Evolutionary conservation across 2,329 filamentous ascomycete species (phyloP), one percentile per base, ranked within the genome.

Genomic region (Neocatenulostroma microsporum): DNA sequence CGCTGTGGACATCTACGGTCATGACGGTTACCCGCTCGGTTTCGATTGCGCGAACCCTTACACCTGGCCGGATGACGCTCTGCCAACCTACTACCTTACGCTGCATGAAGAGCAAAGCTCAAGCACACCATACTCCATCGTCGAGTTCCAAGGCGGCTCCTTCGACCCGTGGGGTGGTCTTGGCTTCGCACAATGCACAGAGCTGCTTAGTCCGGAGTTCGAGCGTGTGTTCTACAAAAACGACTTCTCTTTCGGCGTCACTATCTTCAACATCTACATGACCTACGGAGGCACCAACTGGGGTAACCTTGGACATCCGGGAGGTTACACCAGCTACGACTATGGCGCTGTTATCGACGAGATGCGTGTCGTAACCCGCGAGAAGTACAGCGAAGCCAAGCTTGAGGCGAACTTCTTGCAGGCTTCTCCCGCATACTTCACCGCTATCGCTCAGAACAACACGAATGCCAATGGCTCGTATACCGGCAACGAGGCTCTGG

Each of bases 361-460:
- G 53, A 77, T 83, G 27, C 72, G 84, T 17, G 72, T 72, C 1
- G 65, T 89, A 3, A 62, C 69, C 19, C 72, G 82, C 2, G 82
- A 87, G 54, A 89, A 89, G 56, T 89, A 86, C 56, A 80, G 77
- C 27, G 83, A 91, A 56, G 66, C 84, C 18, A 91, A 89, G 53
- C 71, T 89, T 1, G 66, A 84, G 44, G 82, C 75, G 18, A 82
- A 84, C 48, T 89, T 89, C 58, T 58, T 84, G 35, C 80, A 80
- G 48, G 80, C 78, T 0, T 84, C 81, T 0, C 80, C 82, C 0
- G 75, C 73, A 0, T 88, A 84, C 49, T 62, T 86, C 13, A 72
- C 73, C 3, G 73, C 78, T 1, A 67, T 63, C 0, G 72, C 78
- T 1, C 69, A 70, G 9, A 63, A 68, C 47, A 55, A 64, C 23